Base-by-base conservation (phyloP, 108 stramenopile species). In the Aureococcus anophagefferens region DNA sequence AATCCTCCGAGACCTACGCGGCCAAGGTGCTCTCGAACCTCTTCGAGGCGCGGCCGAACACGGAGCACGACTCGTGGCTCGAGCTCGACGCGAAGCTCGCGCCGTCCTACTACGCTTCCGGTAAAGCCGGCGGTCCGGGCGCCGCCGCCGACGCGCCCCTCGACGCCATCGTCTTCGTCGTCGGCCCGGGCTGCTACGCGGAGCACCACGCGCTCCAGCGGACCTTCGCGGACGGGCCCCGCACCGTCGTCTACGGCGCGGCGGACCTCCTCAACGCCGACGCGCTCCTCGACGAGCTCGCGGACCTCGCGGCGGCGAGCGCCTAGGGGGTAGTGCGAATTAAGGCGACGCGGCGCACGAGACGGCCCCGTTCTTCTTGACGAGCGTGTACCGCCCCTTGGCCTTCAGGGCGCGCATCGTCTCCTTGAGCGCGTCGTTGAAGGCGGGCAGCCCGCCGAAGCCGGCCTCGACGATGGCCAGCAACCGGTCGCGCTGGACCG, bases 131-230 rank as follows among this genome's bases (percentile, higher is more conserved):
- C 33, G 75, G 89, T 29, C 70, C 72, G 72, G 78, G 71, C 66
- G 21, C 36, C 45, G 81, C 85, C 36, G 84, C 89, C 33, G 85
- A 87, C 28, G 81, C 92, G 0, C 82, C 88, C 7, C 77, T 82
- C 46, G 90, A 98, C 73, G 92, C 89, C 7, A 93, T 97, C 68
- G 92, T 91, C 59, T 98, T 98, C 80, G 85, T 94, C 68, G 84
- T 98, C 45, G 96, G 98, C 32, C 94, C 94, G 30, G 98, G 96
- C 59, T 95, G 92, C 77, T 97, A 96, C 79, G 81, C 89, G 28
- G 98, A 98, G 83, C 96, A 97, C 74, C 94, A 96, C 70, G 96
- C 97, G 75, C 83, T 98, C 79, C 93, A 95, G 84, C 89, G 88
- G 88, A 82, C 88, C 32, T 87, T 89, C 25, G 83, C 85, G 46